A percentile compares a stretch with the other conserved stretches of the same genome.
These are phyloP conservation scores for Pistacia atlantica DNA, from an alignment of 345 rosid species.

Conservation along the genomic window DNA sequence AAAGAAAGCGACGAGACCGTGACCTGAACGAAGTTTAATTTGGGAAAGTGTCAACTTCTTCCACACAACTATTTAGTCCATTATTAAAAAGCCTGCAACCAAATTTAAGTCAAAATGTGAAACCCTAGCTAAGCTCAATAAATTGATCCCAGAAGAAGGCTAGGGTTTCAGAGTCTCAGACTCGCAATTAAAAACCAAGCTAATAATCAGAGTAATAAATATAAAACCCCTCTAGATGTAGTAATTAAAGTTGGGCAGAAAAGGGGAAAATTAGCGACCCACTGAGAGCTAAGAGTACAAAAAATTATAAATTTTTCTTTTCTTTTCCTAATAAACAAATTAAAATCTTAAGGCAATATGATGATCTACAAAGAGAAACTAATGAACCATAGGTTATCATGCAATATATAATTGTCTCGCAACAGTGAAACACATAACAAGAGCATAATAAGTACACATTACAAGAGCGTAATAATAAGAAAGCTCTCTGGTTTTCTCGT, in stretches of 20 bases:
- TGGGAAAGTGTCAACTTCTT: constrained; percentile 36
- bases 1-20: constrained; percentile 24
- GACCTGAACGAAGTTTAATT: constrained; percentile 15
- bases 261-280: background rate
- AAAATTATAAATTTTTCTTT: background rate
- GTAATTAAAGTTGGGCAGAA: no score
- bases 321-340: background rate
- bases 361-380: background rate
- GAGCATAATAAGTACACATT: background rate
- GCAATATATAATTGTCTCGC: background rate
- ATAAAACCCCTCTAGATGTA: background rate
- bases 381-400: background rate
- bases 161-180: constrained; percentile 30
- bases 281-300: background rate
- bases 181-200: constrained; percentile 8
- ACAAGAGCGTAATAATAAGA: no score
- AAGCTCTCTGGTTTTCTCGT: background rate
- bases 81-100: constrained; percentile 32
- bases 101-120: constrained; percentile 17
- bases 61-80: background rate
- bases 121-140: constrained; percentile 29
- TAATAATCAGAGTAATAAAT: background rate
- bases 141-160: background rate
- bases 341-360: background rate
- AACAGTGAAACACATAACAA: background rate